Evolutionary conservation across 192 early-diverging fungal species (phyloP), one percentile per base, ranked within the genome.

Genomic region (Mortierella antarctica): DNA sequence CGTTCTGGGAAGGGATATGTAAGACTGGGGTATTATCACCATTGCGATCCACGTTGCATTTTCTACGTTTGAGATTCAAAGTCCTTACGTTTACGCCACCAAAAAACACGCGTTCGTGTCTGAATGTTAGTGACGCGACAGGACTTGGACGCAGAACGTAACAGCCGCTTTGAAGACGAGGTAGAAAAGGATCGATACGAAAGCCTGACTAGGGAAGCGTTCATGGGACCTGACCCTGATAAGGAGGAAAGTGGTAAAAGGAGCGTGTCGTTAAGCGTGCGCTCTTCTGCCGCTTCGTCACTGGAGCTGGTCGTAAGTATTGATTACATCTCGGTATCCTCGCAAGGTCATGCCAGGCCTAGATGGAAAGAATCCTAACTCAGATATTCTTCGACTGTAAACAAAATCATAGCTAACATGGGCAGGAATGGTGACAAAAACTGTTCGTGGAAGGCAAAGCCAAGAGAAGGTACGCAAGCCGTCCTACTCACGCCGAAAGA

Each of bases 1-100:
- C 70, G 7, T 80, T 72, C 64, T 80, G 77, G 77, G 63, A 65
- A 44, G 77, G 77, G 11, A 68, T 59, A 5, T 44, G 77, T 80
- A 72, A 6, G 21, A 51, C 12, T 15, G n/a, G n/a, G n/a, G n/a
- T 15, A 4, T 15, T 15, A 51, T 15, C n/a, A 51, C 4, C n/a
- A 15, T 51, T 51, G 50, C 12, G 50, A 51, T 12, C n/a, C 50
- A 51, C 12, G 50, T 31, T 31, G 31, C 31, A 2, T 31, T 31
- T 31, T 31, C 31, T 31, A 31, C 31, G 23, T 14, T 7, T 62
- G 58, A 12, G 31, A 6, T 47, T 2, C 31, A 31, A 7, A 50
- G 7, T 13, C 0, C 15, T 39, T 14, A 0, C 18, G 1, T 20
- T 31, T 15, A 17, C 18, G 39, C 31, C 11, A 31, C 42, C 65